These are phyloP conservation scores for Schizonepeta tenuifolia DNA, from an alignment of 257 asterid species.

Conservation along the genomic window DNA sequence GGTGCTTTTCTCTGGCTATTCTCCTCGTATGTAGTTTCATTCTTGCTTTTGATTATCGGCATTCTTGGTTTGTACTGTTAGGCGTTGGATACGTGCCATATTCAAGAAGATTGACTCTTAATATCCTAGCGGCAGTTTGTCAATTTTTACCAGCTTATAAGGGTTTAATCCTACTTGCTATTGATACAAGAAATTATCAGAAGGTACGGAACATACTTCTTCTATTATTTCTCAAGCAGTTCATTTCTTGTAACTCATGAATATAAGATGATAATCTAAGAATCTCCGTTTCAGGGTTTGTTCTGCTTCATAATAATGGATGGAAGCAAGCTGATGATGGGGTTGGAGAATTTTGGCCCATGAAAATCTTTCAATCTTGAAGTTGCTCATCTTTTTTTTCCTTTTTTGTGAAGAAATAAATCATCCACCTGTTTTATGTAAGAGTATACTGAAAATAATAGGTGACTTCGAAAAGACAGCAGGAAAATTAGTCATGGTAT, in stretches of 20 bases:
- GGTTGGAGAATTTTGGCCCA: constrained; percentile 2
- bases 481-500: constrained; percentile 18
- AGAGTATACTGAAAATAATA: constrained; percentile 4
- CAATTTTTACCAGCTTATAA: constrained; percentile 21
- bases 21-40: not conserved
- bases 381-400: constrained; percentile 1
- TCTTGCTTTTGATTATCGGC: not conserved
- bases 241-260: constrained; percentile 13
- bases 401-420: not conserved
- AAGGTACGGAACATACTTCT: constrained; percentile 23
- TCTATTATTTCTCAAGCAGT: constrained; percentile 9
- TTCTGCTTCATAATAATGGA: constrained; percentile 23
- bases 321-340: constrained; percentile 31
- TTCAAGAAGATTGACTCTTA: constrained; percentile 48
- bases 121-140: constrained; percentile 24
- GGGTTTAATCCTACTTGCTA: constrained; percentile 15
- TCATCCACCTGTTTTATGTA: constrained; percentile 17
- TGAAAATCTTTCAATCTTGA: constrained; percentile 17
- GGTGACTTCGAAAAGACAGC: not conserved
- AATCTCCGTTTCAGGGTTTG: constrained; percentile 28
- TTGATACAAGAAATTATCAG: not conserved
- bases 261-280: not conserved
- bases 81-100: constrained; percentile 84
- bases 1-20: not conserved
- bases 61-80: constrained; percentile 38